Conservation (phyloP, 1,284 basidiomycete species). For the Ganoderma sinense region DNA sequence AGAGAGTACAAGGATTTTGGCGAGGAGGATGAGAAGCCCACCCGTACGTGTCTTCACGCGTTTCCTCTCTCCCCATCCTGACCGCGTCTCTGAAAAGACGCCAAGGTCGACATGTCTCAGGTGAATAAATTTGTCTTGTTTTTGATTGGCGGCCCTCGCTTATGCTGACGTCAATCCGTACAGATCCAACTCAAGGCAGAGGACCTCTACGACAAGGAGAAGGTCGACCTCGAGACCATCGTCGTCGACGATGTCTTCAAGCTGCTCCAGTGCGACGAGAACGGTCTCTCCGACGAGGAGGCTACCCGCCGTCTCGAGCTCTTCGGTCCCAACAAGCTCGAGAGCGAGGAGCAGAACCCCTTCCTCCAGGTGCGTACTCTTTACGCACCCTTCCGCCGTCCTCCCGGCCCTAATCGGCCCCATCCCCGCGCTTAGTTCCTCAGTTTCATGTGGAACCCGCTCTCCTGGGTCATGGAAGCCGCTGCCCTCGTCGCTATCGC, state of each 20-base stretch:
- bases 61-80: conserved; percentile 1
- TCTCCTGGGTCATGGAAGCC: conserved; percentile 99
- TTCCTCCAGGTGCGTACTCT: conserved; percentile 73
- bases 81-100: conserved; percentile 55
- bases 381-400: conserved; percentile 6
- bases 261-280: conserved; percentile 88
- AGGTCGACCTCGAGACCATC: conserved; percentile 97
- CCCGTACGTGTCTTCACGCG: conserved; percentile 60
- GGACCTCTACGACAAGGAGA: conserved; percentile 98
- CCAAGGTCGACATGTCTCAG: conserved; percentile 86
- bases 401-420: neutral
- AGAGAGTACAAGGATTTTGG: conserved; percentile 93
- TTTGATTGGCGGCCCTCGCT: conserved; percentile 15
- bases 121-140: conserved; percentile 47
- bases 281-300: conserved; percentile 82
- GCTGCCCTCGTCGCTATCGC: conserved; percentile 97
- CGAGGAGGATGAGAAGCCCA: conserved; percentile 68
- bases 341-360: conserved; percentile 88
- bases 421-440: conserved; percentile 70
- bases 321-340: conserved; percentile 97
- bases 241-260: conserved; percentile 98
- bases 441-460: conserved; percentile 98
- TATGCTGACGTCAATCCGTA: conserved; percentile 20
- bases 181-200: conserved; percentile 92
- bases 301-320: conserved; percentile 88